Evolutionary conservation across 1,139 yeast genomes (phyloP), one percentile per base, ranked within the genome.

Genomic region (Chernovozyma aurita): DNA sequence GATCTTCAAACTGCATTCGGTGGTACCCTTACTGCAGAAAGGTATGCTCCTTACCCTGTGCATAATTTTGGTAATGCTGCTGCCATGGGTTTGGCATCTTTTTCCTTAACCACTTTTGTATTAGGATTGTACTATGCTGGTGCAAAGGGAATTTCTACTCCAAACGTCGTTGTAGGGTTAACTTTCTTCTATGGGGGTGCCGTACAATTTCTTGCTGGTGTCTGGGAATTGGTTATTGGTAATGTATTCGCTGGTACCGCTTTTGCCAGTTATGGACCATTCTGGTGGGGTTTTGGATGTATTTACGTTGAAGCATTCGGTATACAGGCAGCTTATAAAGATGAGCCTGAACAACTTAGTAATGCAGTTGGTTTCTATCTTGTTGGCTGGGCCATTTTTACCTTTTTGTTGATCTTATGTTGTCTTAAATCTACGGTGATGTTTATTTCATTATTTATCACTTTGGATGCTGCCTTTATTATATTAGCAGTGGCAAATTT

Each of bases 121-220:
- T 52, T 74, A 33, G 70, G 76, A 30, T 56, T 78, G 57, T 57
- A 62, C 41, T 67, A 76, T 36, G 66, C 76, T 33, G 71, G 68
- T 31, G 80, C 81, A 24, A 65, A 73, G 58, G 76, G 78, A 24
- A 70, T 76, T 29, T 56, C 67, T 4, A 63, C 66, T 20, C 67
- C 72, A 17, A 70, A 73, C 36, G 59, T 75, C 15, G 60, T 76
- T 30, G 66, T 73, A 18, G 68, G 76, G 30, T 57, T 71, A 31
- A 69, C 75, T 29, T 66, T 76, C 55, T 76, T 78, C 53, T 68
- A 74, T 32, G 64, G 70, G 3, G 75, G 75, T 15, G 44, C 57
- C 3, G 63, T 61, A 18, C 68, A 65, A 47, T 41, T 63, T 1
- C 51, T 65, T 33, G 66, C 66, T 9, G 76, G 76, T 7, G 59